Evolutionary conservation across 768 basidiomycete genomes (phyloP).

Genomic region (Leccinum rimulosum): DNA sequence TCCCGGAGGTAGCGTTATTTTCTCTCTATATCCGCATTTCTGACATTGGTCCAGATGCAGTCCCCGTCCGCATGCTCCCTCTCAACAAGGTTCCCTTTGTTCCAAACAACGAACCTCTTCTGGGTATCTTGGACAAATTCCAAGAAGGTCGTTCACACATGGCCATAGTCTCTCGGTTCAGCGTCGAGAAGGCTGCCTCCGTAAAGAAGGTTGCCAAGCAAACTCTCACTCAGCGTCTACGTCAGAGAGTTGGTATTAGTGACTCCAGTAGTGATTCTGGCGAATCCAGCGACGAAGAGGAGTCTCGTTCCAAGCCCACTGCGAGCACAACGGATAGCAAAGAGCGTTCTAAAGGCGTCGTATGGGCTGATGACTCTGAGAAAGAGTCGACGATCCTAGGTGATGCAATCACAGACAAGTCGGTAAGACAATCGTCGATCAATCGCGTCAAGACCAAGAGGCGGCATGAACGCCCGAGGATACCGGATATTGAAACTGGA

Average conservation of each 20-base stretch:
- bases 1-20: conserved; percentile 56
- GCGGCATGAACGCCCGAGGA: conserved; percentile 8
- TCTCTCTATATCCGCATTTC: neutral
- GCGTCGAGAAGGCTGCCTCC: conserved; percentile 68
- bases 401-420: conserved; percentile 21
- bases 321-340: conserved; percentile 15
- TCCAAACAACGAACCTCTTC: conserved; percentile 79
- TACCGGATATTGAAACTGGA: conserved; percentile 27
- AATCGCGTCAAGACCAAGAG: conserved; percentile 14
- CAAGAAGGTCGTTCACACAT: conserved; percentile 91
- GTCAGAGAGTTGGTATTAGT: conserved; percentile 70
- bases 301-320: conserved; percentile 23
- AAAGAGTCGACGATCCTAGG: conserved; percentile 30
- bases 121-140: conserved; percentile 84
- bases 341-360: conserved; percentile 26
- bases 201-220: conserved; percentile 83
- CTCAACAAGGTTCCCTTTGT: conserved; percentile 86
- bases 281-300: conserved; percentile 44
- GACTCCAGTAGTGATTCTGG: conserved; percentile 52
- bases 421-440: conserved; percentile 15
- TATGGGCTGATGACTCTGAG: conserved; percentile 35
- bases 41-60: conserved; percentile 53
- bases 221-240: conserved; percentile 74
- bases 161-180: conserved; percentile 83
- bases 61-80: conserved; percentile 78